Percentiles rank a stretch among this genome's conserved stretches.
Conservation (phyloP, 805 yeast species). For the Candida silvatica region DNA sequence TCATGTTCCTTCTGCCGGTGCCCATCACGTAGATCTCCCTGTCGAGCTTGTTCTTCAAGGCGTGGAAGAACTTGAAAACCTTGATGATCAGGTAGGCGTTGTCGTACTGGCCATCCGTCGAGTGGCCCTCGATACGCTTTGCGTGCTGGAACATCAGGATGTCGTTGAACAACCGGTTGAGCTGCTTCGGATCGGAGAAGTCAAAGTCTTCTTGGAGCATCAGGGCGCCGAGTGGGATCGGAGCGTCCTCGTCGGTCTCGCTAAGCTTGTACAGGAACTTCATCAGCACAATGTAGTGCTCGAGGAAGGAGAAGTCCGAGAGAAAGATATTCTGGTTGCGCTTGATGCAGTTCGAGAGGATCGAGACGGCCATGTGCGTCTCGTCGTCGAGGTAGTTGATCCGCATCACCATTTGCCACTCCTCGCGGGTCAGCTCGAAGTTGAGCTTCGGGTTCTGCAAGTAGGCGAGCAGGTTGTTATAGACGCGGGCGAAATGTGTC, state of each 20-base stretch:
- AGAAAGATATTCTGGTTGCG: slow-evolving; percentile 42
- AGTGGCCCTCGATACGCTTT: slow-evolving; percentile 1
- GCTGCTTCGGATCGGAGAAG: slow-evolving; percentile 8
- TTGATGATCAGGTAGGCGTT: slow-evolving; percentile 35
- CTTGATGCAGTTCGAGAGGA: slow-evolving; percentile 35
- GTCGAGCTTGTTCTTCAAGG: slow-evolving; percentile 16
- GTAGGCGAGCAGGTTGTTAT: slow-evolving; percentile 25
- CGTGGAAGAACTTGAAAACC: slow-evolving; percentile 27
- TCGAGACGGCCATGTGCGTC: slow-evolving; percentile 29
- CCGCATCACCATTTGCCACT: slow-evolving; percentile 22
- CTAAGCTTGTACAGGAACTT: slow-evolving; percentile 20
- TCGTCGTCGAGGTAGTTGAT: slow-evolving; percentile 16
- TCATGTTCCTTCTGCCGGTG: slow-evolving; percentile 13
- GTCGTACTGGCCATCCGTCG: slow-evolving; percentile 13
- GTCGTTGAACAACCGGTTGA: slow-evolving; percentile 12
- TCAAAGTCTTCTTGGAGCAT: slow-evolving; percentile 6
- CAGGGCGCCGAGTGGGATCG: slow-evolving; percentile 14
- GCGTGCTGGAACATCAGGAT: slow-evolving; percentile 13
- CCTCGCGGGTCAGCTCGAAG: slow-evolving; percentile 12
- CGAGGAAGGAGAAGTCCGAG: slow-evolving; percentile 44
- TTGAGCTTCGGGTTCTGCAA: slow-evolving; percentile 19
- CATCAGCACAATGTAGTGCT: slow-evolving; percentile 23
- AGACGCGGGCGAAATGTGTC: slow-evolving; percentile 23
- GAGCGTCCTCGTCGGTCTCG: slow-evolving; percentile 20
- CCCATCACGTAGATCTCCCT: slow-evolving; percentile 18